Base-by-base conservation (phyloP, 495 filamentous ascomycete genomes). In the Staphylotrichum longicolle region DNA sequence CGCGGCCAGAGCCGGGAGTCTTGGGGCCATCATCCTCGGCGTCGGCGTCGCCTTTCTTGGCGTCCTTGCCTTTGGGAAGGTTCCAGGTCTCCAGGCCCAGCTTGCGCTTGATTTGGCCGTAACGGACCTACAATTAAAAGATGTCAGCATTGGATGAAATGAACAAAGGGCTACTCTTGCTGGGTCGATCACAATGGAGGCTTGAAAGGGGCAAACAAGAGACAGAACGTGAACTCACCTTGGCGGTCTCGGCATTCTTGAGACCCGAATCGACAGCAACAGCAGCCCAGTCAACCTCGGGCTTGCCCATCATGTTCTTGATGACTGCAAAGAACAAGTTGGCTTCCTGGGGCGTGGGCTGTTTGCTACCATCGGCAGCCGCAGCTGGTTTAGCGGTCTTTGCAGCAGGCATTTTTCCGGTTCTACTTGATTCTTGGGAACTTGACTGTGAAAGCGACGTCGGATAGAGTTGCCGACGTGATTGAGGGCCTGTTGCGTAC, bases 51-150 rank as follows among this genome's bases (percentile, higher is more conserved):
- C n/a, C n/a, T n/a, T 35, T 14, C 40, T 52, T 34, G 54, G 46
- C 45, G 10, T 20, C 40, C 39, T 37, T 41, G 15, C 40, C 33
- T 11, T 58, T 58, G 47, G 47, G n/a, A 12, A 32, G 14, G 6
- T 5, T 20, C 51, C 52, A 61, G 42, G 32, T 61, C 15, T 69
- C 65, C n/a, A 70, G 14, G 7, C 63, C 63, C 0, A 69, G 65
- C 60, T 71, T 70, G 58, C 66, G 64, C 56, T 60, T 67, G 47
- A 73, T 60, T 51, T 73, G 70, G 32, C 68, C 66, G 14, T 64
- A 73, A 47, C 70, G 70, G 32, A 71, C 68, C 70, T 72, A 30
- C 30, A 11, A 10, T 11, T 34, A 40, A 46, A 49, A 8, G 20
- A 20, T 34, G 39, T 58, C 15, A 52, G 53, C 37, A 53, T 53